Percentiles rank a stretch among this genome's conserved stretches.
Conservation (phyloP, 2,329 filamentous ascomycete species). For the Claviceps capensis region DNA sequence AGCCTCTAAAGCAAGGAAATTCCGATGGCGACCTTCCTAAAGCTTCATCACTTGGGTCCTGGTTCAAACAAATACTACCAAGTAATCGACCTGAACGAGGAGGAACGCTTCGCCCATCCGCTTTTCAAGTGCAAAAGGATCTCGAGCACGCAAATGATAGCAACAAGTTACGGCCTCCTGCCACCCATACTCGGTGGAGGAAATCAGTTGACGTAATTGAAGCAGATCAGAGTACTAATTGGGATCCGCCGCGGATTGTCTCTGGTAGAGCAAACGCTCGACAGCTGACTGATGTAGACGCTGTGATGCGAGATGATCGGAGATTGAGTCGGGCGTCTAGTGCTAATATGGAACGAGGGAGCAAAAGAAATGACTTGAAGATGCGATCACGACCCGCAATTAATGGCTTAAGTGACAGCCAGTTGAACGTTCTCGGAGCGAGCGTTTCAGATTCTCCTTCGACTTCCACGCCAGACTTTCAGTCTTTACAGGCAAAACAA, state of each 20-base stretch:
- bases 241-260: slow-evolving; percentile 22
- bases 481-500: slow-evolving; percentile 15
- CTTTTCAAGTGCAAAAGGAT: slow-evolving; percentile 16
- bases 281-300: not conserved
- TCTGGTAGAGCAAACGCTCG: slow-evolving; percentile 2
- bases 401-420: not conserved
- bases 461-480: not conserved
- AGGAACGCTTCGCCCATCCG: slow-evolving; percentile 27
- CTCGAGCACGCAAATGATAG: not conserved
- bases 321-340: slow-evolving; percentile 11
- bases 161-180: slow-evolving; percentile 2
- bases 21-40: slow-evolving; percentile 2
- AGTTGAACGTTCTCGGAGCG: not conserved
- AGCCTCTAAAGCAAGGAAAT: not conserved
- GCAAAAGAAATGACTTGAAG: not conserved
- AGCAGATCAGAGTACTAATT: slow-evolving; percentile 19
- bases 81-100: slow-evolving; percentile 36
- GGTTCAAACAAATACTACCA: slow-evolving; percentile 33
- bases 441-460: not conserved
- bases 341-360: slow-evolving; percentile 4
- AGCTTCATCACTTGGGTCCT: slow-evolving; percentile 20
- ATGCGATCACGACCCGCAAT: not conserved
- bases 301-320: not conserved
- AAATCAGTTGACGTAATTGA: slow-evolving; percentile 10
- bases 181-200: slow-evolving; percentile 7